A percentile compares a stretch with the other conserved stretches of the same genome.
These are phyloP conservation scores for Babesia bigemina DNA, from an alignment of 169 alveolate genomes.

Conservation along the genomic window DNA sequence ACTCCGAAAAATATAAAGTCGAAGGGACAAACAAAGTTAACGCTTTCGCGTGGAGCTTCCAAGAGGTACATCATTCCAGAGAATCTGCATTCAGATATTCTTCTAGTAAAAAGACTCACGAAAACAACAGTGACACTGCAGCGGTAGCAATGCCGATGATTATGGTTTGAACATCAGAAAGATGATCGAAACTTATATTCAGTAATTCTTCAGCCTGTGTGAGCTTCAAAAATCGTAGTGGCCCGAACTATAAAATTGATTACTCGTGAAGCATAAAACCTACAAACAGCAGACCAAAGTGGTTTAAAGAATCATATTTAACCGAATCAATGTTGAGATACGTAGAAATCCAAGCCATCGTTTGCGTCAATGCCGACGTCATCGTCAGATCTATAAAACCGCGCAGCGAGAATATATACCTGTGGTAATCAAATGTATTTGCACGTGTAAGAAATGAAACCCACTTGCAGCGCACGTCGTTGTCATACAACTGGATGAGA, in stretches of 20 bases:
- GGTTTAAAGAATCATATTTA: slow-evolving; percentile 44
- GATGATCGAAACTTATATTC: slow-evolving; percentile 72
- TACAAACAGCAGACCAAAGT: slow-evolving; percentile 61
- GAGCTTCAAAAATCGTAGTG: slow-evolving; percentile 73
- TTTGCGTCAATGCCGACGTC: slow-evolving; percentile 73
- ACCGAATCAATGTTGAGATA: slow-evolving; percentile 4
- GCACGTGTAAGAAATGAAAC: not conserved
- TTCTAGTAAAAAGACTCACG: slow-evolving; percentile 35
- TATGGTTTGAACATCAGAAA: slow-evolving; percentile 74
- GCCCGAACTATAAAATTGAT: slow-evolving; percentile 63
- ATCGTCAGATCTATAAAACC: slow-evolving; percentile 76
- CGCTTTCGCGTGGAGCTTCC: slow-evolving; percentile 74
- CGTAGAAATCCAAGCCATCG: slow-evolving; percentile 42
- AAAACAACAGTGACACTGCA: slow-evolving; percentile 70
- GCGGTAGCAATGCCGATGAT: slow-evolving; percentile 76
- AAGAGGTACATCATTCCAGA: slow-evolving; percentile 78
- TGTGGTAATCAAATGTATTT: not conserved
- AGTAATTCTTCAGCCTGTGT: slow-evolving; percentile 75
- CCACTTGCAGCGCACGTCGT: slow-evolving; percentile 55
- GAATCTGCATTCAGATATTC: slow-evolving; percentile 24
- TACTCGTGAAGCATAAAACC: slow-evolving; percentile 33
- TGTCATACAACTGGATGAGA: slow-evolving; percentile 67
- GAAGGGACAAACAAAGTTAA: slow-evolving; percentile 66
- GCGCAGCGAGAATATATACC: slow-evolving; percentile 71
- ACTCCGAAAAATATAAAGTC: slow-evolving; percentile 79